Percentiles rank a stretch among this genome's conserved stretches.
These are phyloP conservation scores for Claviceps monticola DNA, from an alignment of 2,329 filamentous ascomycete genomes.

Conservation along the genomic window DNA sequence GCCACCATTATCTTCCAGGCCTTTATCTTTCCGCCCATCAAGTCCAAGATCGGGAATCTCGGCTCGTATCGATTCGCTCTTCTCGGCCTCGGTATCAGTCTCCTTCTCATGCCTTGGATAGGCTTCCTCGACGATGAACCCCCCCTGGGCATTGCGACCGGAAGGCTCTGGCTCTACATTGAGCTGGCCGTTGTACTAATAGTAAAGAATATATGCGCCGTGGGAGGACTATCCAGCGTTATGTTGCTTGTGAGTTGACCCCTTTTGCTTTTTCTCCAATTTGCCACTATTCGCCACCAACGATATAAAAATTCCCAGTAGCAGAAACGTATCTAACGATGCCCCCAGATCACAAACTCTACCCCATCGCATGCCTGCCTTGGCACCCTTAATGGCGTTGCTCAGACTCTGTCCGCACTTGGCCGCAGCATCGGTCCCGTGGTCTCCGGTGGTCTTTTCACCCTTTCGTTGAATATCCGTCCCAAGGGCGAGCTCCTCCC, in stretches of 20 bases:
- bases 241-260: slow-evolving; percentile 61
- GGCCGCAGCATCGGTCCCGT: slow-evolving; percentile 83
- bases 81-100: slow-evolving; percentile 66
- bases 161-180: slow-evolving; percentile 58
- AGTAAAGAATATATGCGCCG: slow-evolving; percentile 79
- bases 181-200: slow-evolving; percentile 73
- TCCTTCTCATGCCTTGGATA: slow-evolving; percentile 80
- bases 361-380: slow-evolving; percentile 74
- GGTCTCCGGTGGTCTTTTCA: slow-evolving; percentile 75
- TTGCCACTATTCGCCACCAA: no score
- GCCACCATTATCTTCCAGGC: slow-evolving; percentile 86
- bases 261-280: not conserved
- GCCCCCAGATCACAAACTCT: slow-evolving; percentile 72
- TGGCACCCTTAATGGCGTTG: slow-evolving; percentile 82
- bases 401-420: slow-evolving; percentile 83
- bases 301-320: not conserved
- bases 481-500: slow-evolving; percentile 75
- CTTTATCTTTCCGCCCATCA: slow-evolving; percentile 66
- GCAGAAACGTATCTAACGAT: not conserved
- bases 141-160: slow-evolving; percentile 42
- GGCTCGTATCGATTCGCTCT: slow-evolving; percentile 69
- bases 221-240: slow-evolving; percentile 80
- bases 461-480: slow-evolving; percentile 55
- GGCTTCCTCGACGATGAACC: slow-evolving; percentile 55
- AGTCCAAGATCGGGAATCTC: slow-evolving; percentile 70